Conservation (phyloP, 148 eudicot genomes). For the Rhododendron vialii region DNA sequence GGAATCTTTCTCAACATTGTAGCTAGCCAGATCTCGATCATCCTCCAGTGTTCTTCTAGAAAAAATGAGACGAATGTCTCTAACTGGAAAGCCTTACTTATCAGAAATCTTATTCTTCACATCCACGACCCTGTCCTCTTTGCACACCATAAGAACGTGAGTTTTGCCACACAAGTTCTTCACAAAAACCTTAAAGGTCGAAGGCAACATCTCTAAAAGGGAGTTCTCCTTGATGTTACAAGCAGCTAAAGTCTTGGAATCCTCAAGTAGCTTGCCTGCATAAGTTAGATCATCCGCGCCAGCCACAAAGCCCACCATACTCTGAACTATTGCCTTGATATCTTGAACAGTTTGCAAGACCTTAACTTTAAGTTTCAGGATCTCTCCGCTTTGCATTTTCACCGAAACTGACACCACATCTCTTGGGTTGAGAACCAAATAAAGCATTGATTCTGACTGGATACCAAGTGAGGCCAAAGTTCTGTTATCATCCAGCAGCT, state of each 20-base stretch:
- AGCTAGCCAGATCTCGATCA: no score
- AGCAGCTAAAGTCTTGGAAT: conserved; percentile 16
- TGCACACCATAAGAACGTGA: no score
- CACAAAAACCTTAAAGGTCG: no score
- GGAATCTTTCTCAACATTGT: no score
- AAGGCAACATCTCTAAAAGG: no score
- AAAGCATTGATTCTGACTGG: neutral
- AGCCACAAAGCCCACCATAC: no score
- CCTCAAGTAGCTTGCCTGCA: conserved; percentile 6
- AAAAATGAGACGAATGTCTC: no score
- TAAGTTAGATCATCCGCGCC: neutral
- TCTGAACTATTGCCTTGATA: neutral
- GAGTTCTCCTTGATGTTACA: neutral
- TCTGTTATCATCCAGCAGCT: conserved; percentile 9
- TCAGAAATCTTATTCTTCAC: no score
- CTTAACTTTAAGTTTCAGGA: conserved; percentile 20
- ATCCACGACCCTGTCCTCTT: no score
- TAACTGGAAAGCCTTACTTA: no score
- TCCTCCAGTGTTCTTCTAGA: no score
- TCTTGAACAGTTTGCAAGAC: conserved; percentile 13
- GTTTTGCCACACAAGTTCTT: no score
- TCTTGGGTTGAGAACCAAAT: conserved; percentile 24
- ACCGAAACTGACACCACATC: conserved; percentile 17
- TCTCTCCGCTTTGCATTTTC: conserved; percentile 5
- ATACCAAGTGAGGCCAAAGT: conserved; percentile 16